Percentiles rank a stretch among this genome's conserved stretches.
Evolutionary conservation across 1,139 yeast species (phyloP).

Genomic region (Arxiozyma slooffiae): DNA sequence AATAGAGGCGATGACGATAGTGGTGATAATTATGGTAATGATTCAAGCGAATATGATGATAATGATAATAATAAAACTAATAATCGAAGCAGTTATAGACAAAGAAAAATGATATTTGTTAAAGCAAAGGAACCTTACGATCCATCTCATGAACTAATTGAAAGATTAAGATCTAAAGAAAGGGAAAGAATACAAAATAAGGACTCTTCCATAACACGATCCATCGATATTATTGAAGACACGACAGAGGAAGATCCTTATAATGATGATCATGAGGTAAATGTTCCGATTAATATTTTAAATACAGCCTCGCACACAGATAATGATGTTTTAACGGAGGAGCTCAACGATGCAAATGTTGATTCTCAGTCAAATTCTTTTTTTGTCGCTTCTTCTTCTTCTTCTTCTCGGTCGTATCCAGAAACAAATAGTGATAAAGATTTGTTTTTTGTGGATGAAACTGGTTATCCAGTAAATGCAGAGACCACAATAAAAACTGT

Average conservation of each 20-base stretch:
- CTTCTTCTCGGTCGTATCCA: too few relatives aligned
- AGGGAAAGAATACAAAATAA: conserved; percentile 9
- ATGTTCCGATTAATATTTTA: conserved; percentile 6
- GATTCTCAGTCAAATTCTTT: conserved; percentile 5
- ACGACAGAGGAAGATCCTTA: conserved; percentile 12
- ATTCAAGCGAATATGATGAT: conserved; percentile 38
- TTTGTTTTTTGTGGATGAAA: conserved; percentile 36
- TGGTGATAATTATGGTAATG: neutral
- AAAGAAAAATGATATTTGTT: conserved; percentile 56
- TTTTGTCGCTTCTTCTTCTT: neutral
- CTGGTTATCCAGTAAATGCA: conserved; percentile 26
- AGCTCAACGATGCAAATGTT: conserved; percentile 3
- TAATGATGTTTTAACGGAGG: neutral
- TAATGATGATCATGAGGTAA: conserved; percentile 10
- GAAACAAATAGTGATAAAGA: conserved; percentile 10
- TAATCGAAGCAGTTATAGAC: conserved; percentile 35
- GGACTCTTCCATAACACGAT: neutral
- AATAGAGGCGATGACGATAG: neutral
- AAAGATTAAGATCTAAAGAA: conserved; percentile 26
- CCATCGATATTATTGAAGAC: conserved; percentile 6
- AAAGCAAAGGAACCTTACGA: conserved; percentile 58
- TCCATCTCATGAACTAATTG: conserved; percentile 46
- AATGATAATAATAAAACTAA: too few relatives aligned
- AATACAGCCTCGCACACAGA: neutral
- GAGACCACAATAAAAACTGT: conserved; percentile 5